Evolutionary conservation across 1,284 basidiomycete genomes (phyloP), one percentile per base, ranked within the genome.

Genomic region (Phellopilus nigrolimitatus): DNA sequence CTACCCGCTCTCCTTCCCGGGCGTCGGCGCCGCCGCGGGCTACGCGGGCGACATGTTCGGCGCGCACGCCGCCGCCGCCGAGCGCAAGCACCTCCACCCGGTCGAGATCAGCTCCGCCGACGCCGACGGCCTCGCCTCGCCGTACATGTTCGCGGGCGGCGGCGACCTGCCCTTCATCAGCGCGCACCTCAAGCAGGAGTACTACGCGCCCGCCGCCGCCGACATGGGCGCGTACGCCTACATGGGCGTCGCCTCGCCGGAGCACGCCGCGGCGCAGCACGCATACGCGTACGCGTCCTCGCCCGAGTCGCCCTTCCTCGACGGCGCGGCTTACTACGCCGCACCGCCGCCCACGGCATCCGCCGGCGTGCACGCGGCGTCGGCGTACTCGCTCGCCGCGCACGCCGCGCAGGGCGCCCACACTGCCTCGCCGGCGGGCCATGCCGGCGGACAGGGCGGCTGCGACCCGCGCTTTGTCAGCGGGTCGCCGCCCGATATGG

Each of bases 391-490:
- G 1, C 40, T 40, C 4, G 24, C 46, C 19, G 25, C 28, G 12
- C 34, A 46, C 30, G 15, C 47, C 36, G 31, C 28, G 19, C 31
- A 28, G 34, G 17, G 17, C n/a, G 42, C 39, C 19, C 46, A 40
- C 41, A 44, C 17, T 15, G n/a, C 34, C 49, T 43, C 31, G 21
- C 8, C 33, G 12, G 19, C 21, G 44, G 44, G 44, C 27, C 22
- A 33, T 28, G 42, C 27, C 12, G 42, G 47, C 30, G 47, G 31
- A 12, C 48, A 54, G 27, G 42, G 44, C 17, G 49, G 44, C 33
- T 55, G 54, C 44, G 54, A 55, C 24, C 54, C 54, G 21, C 42
- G 54, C 19, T 55, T 55, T 48, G 54, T 55, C 49, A 55, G 54
- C 45, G 54, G 28, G 12, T 55, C 54, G 9, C 54, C 54, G 19